Conservation (phyloP, 306 rosid species). For the Boehmeria nivea region DNA sequence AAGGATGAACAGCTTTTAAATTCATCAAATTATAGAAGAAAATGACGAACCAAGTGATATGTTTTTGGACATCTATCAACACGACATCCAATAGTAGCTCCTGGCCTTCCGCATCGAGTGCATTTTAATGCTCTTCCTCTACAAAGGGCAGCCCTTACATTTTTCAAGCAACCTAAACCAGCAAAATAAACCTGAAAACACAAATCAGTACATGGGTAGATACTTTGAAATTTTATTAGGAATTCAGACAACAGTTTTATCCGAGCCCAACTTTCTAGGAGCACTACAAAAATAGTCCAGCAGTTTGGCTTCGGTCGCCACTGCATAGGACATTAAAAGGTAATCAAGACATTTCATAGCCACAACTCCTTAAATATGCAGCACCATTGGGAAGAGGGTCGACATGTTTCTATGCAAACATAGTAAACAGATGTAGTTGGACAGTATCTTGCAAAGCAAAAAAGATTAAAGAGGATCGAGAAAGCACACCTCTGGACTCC, state of each 20-base stretch:
- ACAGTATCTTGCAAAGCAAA: conserved; percentile 25
- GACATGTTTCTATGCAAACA: too few species aligned
- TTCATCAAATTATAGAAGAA: conserved; percentile 1
- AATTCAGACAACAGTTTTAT: too few species aligned
- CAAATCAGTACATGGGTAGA: conserved; percentile 7
- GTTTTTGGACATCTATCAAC: conserved; percentile 97
- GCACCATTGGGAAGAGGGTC: too few species aligned
- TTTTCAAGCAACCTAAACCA: conserved; percentile 93
- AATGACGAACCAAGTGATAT: conserved; percentile 81
- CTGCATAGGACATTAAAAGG: too few species aligned
- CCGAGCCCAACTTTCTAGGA: background rate
- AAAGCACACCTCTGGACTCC: conserved; percentile 96
- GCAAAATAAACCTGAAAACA: conserved; percentile 96
- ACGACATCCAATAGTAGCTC: conserved; percentile 97
- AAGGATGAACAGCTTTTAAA: conserved; percentile 8
- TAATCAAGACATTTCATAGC: too few species aligned
- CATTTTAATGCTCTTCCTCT: conserved; percentile 96
- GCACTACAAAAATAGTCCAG: background rate
- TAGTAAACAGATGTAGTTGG: conserved; percentile 11
- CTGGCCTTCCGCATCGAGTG: conserved; percentile 92
- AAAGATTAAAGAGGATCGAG: conserved; percentile 15
- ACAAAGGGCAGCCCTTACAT: conserved; percentile 91
- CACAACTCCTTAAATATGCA: too few species aligned
- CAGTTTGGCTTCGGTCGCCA: background rate
- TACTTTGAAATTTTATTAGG: conserved; percentile 6